phyloP scores from a whole-genome alignment of 1,139 yeast genomes.

The Geotrichum bryndzae region DNA sequence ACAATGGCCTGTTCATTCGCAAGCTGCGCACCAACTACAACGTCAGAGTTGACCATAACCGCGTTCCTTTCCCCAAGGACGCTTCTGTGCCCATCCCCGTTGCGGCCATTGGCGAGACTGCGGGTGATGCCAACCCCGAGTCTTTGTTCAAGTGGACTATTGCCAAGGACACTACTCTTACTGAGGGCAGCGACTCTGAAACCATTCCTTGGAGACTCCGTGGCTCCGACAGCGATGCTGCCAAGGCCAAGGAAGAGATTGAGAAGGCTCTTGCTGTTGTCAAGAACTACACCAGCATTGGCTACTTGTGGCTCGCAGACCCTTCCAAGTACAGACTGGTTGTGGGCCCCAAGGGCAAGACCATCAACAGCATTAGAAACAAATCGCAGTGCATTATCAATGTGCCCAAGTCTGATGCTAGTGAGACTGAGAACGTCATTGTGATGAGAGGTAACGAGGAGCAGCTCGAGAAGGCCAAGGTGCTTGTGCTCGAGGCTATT shows the following conservation, averaged over 20 bases:
- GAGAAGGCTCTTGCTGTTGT: constrained; percentile 35
- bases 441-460: constrained; percentile 36
- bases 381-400: constrained; percentile 53
- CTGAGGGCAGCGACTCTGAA: constrained; percentile 38
- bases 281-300: constrained; percentile 39
- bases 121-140: constrained; percentile 22
- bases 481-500: constrained; percentile 30
- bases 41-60: constrained; percentile 64
- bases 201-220: constrained; percentile 37
- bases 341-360: constrained; percentile 73
- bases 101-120: constrained; percentile 42
- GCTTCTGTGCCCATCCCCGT: constrained; percentile 37
- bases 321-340: constrained; percentile 50
- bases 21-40: constrained; percentile 49
- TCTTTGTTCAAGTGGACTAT: constrained; percentile 30
- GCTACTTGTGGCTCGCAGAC: constrained; percentile 46
- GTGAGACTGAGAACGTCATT: constrained; percentile 34
- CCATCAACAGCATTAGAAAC: constrained; percentile 56
- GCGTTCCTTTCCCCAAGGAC: constrained; percentile 22
- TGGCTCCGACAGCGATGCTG: constrained; percentile 37
- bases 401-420: constrained; percentile 57
- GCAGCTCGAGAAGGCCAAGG: constrained; percentile 45
- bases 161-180: constrained; percentile 22
- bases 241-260: constrained; percentile 31
- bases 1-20: constrained; percentile 61